Evolutionary conservation across 139 green algal genomes (phyloP).

Genomic region (Zygnema circumcarinatum): DNA sequence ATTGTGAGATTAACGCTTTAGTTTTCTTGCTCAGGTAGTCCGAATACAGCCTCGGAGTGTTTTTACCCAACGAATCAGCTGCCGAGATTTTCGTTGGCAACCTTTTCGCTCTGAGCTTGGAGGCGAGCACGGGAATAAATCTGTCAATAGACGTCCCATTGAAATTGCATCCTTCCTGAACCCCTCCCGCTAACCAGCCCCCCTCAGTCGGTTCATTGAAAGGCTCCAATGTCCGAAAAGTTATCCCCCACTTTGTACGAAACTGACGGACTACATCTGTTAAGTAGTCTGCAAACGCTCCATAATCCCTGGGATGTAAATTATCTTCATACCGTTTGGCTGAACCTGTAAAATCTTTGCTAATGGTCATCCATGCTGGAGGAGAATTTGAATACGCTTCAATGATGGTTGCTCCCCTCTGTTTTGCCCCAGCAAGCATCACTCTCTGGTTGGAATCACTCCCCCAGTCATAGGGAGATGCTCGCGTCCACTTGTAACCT

Average conservation of each 20-base stretch:
- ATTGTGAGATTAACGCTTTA: background rate
- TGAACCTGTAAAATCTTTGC: conserved; percentile 30
- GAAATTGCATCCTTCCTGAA: conserved; percentile 63
- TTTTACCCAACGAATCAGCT: background rate
- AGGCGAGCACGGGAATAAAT: background rate
- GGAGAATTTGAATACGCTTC: conserved; percentile 63
- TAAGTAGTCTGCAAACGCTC: conserved; percentile 59
- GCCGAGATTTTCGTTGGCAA: background rate
- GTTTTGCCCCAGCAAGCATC: conserved; percentile 44
- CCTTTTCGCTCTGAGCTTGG: background rate
- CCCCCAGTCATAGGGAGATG: conserved; percentile 45
- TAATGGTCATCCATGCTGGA: conserved; percentile 61
- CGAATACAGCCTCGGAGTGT: background rate
- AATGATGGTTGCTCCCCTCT: conserved; percentile 40
- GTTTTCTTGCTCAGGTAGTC: background rate
- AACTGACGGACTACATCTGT: conserved; percentile 48
- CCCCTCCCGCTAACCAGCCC: conserved; percentile 49
- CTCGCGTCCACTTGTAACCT: conserved; percentile 26
- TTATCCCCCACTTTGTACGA: conserved; percentile 21
- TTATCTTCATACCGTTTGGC: conserved; percentile 28
- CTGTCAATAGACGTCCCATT: background rate
- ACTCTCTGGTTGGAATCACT: conserved; percentile 43
- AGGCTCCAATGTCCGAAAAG: conserved; percentile 51
- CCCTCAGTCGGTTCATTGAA: conserved; percentile 62
- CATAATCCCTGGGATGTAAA: conserved; percentile 41